A percentile compares a stretch with the other conserved stretches of the same genome.
phyloP scores from a whole-genome alignment of 2,329 filamentous ascomycete species.

The Fusarium fujikuroi region DNA sequence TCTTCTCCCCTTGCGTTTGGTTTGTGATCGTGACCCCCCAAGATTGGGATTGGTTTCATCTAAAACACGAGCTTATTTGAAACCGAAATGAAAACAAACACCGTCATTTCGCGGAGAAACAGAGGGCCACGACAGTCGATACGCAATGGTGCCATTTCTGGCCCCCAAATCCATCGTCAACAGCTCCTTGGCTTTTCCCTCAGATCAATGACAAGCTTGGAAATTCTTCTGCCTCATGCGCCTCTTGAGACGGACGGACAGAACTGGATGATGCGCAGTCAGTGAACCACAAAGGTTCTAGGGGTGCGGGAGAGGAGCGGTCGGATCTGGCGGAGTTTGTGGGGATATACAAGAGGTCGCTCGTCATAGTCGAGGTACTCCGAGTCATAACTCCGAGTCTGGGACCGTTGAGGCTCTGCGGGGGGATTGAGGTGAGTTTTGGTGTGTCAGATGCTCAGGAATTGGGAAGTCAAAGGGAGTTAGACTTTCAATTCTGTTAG shows the following conservation, averaged over 20 bases:
- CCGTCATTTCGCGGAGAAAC: constrained; percentile 13
- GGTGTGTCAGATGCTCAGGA: constrained; percentile 4
- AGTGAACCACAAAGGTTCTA: constrained; percentile 29
- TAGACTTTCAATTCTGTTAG: constrained; percentile 3
- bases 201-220: constrained; percentile 30
- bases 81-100: constrained; percentile 5
- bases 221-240: constrained; percentile 33
- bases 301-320: constrained; percentile 20
- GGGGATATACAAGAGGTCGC: constrained; percentile 21
- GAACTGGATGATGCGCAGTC: constrained; percentile 17
- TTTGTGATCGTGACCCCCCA: constrained; percentile 17
- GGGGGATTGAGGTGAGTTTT: not conserved
- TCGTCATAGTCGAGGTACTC: constrained; percentile 38
- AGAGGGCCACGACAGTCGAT: constrained; percentile 36
- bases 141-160: constrained; percentile 34
- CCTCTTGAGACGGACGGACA: not conserved
- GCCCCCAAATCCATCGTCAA: constrained; percentile 15
- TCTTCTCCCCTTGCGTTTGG: constrained; percentile 17
- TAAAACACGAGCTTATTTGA: constrained; percentile 8
- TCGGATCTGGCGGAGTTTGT: constrained; percentile 32
- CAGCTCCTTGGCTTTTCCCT: constrained; percentile 9
- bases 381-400: constrained; percentile 17
- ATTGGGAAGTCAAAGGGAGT: not conserved
- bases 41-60: not conserved
- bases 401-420: constrained; percentile 35